Evolutionary conservation across 2,329 filamentous ascomycete species (phyloP).

Genomic region (Zarea fungicola): DNA sequence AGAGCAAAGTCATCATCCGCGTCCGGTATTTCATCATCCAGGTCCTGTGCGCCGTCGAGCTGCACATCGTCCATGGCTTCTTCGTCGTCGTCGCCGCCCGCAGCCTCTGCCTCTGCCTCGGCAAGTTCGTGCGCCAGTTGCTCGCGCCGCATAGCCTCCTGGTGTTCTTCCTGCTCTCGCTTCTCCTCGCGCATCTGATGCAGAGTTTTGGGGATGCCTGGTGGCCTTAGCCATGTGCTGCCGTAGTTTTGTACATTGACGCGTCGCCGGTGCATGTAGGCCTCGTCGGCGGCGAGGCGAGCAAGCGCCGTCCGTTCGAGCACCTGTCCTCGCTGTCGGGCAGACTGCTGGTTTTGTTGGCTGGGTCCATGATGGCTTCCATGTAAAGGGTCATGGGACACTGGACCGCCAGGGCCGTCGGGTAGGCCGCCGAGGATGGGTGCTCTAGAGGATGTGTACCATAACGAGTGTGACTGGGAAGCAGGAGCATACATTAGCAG

Average conservation of each 20-base stretch:
- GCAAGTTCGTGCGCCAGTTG: conserved; percentile 69
- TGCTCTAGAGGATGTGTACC: conserved; percentile 63
- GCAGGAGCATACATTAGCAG: neutral
- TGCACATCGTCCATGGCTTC: conserved; percentile 49
- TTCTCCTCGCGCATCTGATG: conserved; percentile 87
- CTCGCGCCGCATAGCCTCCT: conserved; percentile 66
- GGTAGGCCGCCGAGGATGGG: conserved; percentile 34
- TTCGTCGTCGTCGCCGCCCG: conserved; percentile 29
- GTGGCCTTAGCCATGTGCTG: conserved; percentile 83
- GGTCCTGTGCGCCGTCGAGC: conserved; percentile 51
- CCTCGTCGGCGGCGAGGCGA: conserved; percentile 70
- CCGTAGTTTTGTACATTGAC: conserved; percentile 82
- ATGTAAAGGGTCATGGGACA: conserved; percentile 17
- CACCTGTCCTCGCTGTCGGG: conserved; percentile 38
- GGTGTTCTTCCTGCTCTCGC: conserved; percentile 80
- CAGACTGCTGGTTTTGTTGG: conserved; percentile 14
- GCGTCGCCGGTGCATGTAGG: conserved; percentile 69
- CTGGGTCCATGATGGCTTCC: conserved; percentile 21
- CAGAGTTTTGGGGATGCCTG: conserved; percentile 81
- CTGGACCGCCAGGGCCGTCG: conserved; percentile 27
- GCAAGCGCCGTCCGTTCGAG: conserved; percentile 59
- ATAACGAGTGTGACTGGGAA: conserved; percentile 64
- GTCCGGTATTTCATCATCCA: conserved; percentile 71
- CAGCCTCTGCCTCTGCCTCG: conserved; percentile 51
- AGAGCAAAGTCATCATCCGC: conserved; percentile 53